Evolutionary conservation across 2,329 filamentous ascomycete genomes (phyloP).

Genomic region (Phyllosticta citribraziliensis): DNA sequence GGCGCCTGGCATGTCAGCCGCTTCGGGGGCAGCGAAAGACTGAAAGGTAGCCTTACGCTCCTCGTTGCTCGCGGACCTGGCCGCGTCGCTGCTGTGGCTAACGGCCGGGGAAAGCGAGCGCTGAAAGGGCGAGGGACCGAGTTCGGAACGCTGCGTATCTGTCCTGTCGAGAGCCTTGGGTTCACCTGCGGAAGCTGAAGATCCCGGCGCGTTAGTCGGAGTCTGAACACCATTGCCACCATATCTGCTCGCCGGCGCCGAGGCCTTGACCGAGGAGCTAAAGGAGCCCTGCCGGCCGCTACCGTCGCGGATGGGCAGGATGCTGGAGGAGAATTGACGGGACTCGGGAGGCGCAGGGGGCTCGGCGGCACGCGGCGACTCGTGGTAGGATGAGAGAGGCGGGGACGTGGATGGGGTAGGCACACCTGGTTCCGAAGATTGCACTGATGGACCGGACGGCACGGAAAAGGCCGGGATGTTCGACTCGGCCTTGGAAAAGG

Average conservation of each 20-base stretch:
- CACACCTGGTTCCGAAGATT: conserved; percentile 39
- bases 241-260: conserved; percentile 58
- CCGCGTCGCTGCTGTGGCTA: conserved; percentile 29
- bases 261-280: conserved; percentile 68
- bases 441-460: conserved; percentile 33
- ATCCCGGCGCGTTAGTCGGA: conserved; percentile 33
- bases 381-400: conserved; percentile 43
- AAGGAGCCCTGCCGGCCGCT: conserved; percentile 52
- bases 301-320: conserved; percentile 58
- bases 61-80: conserved; percentile 25
- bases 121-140: conserved; percentile 27
- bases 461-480: conserved; percentile 28
- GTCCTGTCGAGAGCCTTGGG: conserved; percentile 25
- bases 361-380: conserved; percentile 47
- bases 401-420: conserved; percentile 57
- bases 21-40: conserved; percentile 22
- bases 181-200: conserved; percentile 44
- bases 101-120: conserved; percentile 30
- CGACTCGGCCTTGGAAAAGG: conserved; percentile 48
- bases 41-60: conserved; percentile 32
- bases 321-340: conserved; percentile 66
- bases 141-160: conserved; percentile 26
- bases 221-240: conserved; percentile 42
- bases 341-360: conserved; percentile 60
- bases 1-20: conserved; percentile 35